Evolutionary conservation across 2,329 filamentous ascomycete species (phyloP), one percentile per base, ranked within the genome.

Genomic region (Thielaviopsis euricoi): DNA sequence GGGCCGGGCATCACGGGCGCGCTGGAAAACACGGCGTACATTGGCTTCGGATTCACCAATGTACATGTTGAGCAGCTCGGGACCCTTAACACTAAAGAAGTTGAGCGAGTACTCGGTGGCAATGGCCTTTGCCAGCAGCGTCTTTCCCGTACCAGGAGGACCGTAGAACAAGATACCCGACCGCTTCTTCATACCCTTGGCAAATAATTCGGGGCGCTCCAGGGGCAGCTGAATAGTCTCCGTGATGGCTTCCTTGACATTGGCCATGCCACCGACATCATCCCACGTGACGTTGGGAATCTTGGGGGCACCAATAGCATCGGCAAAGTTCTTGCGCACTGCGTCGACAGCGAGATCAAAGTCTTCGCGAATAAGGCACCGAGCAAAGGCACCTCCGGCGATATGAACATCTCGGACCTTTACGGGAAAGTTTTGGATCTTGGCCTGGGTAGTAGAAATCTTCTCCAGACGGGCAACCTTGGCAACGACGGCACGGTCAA

Each of bases 271-370:
- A 69, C 91, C 91, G 21, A 98, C 91, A 68, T 98, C 91, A 64
- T 91, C 86, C 91, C 91, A 98, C 22, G 85, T 85, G 6, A 98
- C 93, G 62, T 95, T 96, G 6, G 91, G 93, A 62, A 97, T 97
- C 77, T 97, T 97, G 2, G 93, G 93, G 5, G 93, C 93, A 23
- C 93, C 93, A 62, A 98, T 98, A 0, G 91, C 86, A 69, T 97
- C 93, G 6, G 93, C 91, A 68, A 98, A 98, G 71, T 96, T 97
- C 77, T 96, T 96, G 57, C 93, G 83, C 1, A 93, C 93, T 6
- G 90, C 89, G 60, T 97, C 91, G 3, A 98, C 91, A 0, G 93
- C 93, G n/a, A 84, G 73, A 57, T 95, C 89, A 63, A 97, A 91
- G 69, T 98, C 93, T 1, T 78, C 75, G 63, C 87, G 87, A 0